Conservation (phyloP, 768 basidiomycete species). For the Rickenella mellea region DNA sequence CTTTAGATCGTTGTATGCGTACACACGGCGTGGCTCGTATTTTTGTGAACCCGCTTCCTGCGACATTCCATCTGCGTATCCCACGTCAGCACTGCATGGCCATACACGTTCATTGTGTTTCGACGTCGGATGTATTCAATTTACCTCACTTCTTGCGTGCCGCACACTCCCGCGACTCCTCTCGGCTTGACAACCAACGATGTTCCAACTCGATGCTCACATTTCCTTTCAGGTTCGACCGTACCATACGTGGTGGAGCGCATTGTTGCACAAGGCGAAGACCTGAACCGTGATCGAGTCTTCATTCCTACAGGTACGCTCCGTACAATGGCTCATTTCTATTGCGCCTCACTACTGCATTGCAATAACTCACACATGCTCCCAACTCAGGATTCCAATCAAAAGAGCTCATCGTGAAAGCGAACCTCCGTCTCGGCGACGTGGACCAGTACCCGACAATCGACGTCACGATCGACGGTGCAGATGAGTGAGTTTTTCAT, state of each 20-base stretch:
- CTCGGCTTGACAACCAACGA: background rate
- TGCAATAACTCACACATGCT: background rate
- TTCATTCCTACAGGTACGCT: conserved; percentile 80
- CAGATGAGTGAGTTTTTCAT: conserved; percentile 71
- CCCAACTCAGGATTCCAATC: conserved; percentile 75
- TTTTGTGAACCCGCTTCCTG: too few relatives aligned
- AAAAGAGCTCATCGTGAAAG: conserved; percentile 84
- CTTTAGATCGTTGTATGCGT: too few relatives aligned
- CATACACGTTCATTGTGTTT: too few relatives aligned
- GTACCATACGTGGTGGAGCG: conserved; percentile 96
- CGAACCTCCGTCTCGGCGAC: conserved; percentile 73
- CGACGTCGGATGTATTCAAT: too few relatives aligned
- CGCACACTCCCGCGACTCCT: conserved; percentile 1
- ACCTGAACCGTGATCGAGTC: conserved; percentile 68
- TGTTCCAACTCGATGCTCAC: conserved; percentile 2
- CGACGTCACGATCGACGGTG: conserved; percentile 97
- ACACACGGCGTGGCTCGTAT: too few relatives aligned
- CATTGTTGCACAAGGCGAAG: conserved; percentile 74
- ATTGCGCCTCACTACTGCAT: background rate
- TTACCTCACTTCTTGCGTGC: too few relatives aligned
- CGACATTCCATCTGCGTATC: too few relatives aligned
- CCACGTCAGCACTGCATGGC: too few relatives aligned
- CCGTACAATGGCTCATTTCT: background rate
- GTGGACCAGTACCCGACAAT: conserved; percentile 81
- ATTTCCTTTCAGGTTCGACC: conserved; percentile 55